These are phyloP conservation scores for Rheum nobile DNA, from an alignment of 148 eudicot species.

Conservation along the genomic window DNA sequence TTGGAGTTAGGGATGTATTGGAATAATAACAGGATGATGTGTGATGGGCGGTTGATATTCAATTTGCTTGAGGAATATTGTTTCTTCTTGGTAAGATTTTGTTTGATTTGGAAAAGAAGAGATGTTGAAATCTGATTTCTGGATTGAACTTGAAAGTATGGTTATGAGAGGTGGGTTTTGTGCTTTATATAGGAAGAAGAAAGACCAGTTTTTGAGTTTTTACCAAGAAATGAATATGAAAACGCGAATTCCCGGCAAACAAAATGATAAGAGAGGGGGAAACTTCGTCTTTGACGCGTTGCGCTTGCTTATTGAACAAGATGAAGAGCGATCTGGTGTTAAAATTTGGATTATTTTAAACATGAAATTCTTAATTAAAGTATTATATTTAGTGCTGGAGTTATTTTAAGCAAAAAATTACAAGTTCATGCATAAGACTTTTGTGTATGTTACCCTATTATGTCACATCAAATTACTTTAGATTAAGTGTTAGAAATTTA, in stretches of 20 bases:
- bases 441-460: not conserved
- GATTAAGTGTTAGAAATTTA: not conserved
- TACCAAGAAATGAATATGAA: not conserved
- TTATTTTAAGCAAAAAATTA: not conserved
- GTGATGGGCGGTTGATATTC: constrained; percentile 4
- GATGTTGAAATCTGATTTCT: not conserved
- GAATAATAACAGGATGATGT: not conserved
- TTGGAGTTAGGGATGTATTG: not conserved
- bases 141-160: not conserved
- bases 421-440: not conserved
- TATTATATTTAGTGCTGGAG: not conserved
- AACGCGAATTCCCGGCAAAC: not conserved
- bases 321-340: not conserved
- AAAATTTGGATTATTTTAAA: not conserved
- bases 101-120: not conserved
- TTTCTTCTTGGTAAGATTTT: not conserved
- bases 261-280: not conserved
- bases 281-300: constrained; percentile 1
- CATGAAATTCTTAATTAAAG: not conserved
- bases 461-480: not conserved
- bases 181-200: not conserved
- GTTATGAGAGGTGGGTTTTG: not conserved
- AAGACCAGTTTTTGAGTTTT: not conserved
- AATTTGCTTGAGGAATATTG: not conserved
- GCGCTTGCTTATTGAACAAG: constrained; percentile 1